A percentile compares a stretch with the other conserved stretches of the same genome.
Conservation (phyloP, 1,284 basidiomycete species). For the Mycena sp. region DNA sequence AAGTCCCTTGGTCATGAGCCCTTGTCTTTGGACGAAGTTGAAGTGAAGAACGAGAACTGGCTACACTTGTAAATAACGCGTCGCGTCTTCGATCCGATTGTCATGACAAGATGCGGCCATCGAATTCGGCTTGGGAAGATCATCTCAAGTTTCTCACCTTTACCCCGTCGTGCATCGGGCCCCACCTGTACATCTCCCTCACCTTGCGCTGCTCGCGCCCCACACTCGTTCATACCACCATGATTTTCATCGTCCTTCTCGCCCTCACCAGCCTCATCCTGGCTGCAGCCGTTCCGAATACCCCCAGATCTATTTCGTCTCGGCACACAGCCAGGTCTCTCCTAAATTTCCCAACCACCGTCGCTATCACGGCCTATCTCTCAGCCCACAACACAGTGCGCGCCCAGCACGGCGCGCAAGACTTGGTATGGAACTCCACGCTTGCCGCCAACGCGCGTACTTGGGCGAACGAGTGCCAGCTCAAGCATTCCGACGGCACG, state of each 20-base stretch:
- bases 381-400: slow-evolving; percentile 59
- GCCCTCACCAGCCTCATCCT: slow-evolving; percentile 11
- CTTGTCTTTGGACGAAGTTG: background rate
- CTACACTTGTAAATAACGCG: no score
- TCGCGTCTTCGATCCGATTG: no score
- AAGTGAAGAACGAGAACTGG: no score
- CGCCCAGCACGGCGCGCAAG: slow-evolving; percentile 48
- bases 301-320: slow-evolving; percentile 24
- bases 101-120: no score
- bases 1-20: no score
- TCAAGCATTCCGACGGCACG: slow-evolving; percentile 55
- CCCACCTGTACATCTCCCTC: no score
- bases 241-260: slow-evolving; percentile 12
- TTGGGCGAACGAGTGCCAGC: slow-evolving; percentile 60
- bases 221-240: slow-evolving; percentile 25
- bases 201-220: slow-evolving; percentile 2
- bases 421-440: slow-evolving; percentile 52
- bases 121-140: no score
- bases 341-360: no score
- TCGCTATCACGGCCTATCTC: slow-evolving; percentile 49
- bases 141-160: no score
- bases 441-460: slow-evolving; percentile 55
- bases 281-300: slow-evolving; percentile 17
- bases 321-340: slow-evolving; percentile 22
- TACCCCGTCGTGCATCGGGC: no score